These are phyloP conservation scores for Torulaspora delbrueckii DNA, from an alignment of 805 yeast genomes.

Conservation along the genomic window DNA sequence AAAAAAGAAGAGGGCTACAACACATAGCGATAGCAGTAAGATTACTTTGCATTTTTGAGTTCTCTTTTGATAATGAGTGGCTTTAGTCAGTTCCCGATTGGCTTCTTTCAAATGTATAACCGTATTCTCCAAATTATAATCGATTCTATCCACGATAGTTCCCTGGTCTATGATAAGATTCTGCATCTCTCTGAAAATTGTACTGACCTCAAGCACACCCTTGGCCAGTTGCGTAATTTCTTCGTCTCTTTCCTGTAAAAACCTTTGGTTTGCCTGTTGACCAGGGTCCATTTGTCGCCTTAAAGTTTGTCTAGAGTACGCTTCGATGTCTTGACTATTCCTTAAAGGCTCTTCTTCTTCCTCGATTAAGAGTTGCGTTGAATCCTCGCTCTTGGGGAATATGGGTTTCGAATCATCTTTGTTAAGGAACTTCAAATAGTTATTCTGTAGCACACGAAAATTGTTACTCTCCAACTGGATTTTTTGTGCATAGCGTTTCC, in stretches of 20 bases:
- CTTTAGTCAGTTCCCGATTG: conserved; percentile 68
- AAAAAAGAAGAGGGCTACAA: conserved; percentile 63
- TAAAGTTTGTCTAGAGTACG: conserved; percentile 34
- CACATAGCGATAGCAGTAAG: conserved; percentile 63
- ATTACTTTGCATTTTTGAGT: conserved; percentile 89
- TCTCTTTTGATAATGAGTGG: conserved; percentile 76
- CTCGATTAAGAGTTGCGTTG: conserved; percentile 25
- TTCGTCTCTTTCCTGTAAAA: conserved; percentile 61
- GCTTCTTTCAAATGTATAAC: conserved; percentile 71
- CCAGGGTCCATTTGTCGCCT: conserved; percentile 30
- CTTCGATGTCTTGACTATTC: conserved; percentile 34
- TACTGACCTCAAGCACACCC: conserved; percentile 89
- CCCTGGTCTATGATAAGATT: conserved; percentile 93
- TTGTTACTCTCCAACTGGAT: conserved; percentile 73
- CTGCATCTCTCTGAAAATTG: conserved; percentile 91
- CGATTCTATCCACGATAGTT: conserved; percentile 86
- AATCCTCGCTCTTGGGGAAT: conserved; percentile 30
- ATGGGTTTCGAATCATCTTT: conserved; percentile 65
- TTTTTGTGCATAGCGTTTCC: conserved; percentile 76
- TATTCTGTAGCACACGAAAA: conserved; percentile 83
- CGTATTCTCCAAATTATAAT: conserved; percentile 82
- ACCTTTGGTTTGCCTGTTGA: conserved; percentile 21
- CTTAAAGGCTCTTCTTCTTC: conserved; percentile 36
- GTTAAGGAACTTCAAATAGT: conserved; percentile 76
- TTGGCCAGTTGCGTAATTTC: conserved; percentile 89